Evolutionary conservation across 163 green algal genomes (phyloP).

Genomic region (Volvox carteri): DNA sequence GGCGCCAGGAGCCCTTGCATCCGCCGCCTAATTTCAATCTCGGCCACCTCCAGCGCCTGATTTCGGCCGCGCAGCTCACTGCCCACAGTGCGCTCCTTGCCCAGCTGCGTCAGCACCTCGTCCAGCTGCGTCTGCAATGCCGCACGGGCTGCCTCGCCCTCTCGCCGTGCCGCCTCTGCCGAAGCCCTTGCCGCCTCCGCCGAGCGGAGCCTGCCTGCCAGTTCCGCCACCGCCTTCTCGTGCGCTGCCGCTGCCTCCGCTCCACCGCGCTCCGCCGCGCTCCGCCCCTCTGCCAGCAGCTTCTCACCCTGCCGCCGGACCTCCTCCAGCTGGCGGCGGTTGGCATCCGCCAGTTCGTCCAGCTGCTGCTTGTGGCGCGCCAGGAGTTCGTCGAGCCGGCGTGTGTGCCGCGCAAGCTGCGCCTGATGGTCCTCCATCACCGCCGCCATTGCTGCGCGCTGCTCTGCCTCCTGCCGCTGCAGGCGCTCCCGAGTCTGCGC

Average conservation of each 20-base stretch:
- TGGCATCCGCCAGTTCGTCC: neutral
- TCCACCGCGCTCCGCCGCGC: neutral
- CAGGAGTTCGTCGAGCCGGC: slow-evolving; percentile 16
- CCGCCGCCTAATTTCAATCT: neutral
- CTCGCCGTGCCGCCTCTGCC: neutral
- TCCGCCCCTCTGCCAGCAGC: neutral
- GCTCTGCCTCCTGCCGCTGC: slow-evolving; percentile 14
- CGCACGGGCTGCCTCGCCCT: neutral
- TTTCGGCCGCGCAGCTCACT: neutral
- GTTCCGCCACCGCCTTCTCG: neutral
- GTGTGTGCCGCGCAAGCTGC: neutral
- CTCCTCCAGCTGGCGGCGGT: neutral
- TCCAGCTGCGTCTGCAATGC: slow-evolving; percentile 30
- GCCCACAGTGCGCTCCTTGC: neutral
- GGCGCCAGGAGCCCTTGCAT: neutral
- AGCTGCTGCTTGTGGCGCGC: slow-evolving; percentile 6
- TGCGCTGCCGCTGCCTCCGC: neutral
- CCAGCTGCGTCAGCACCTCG: slow-evolving; percentile 34
- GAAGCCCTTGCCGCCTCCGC: neutral
- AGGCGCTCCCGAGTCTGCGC: neutral
- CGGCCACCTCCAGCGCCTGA: slow-evolving; percentile 5
- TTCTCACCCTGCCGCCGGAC: slow-evolving; percentile 15
- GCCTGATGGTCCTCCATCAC: slow-evolving; percentile 1
- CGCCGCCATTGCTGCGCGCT: neutral
- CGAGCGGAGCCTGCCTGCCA: neutral